phyloP scores from a whole-genome alignment of 176 grass and related monocot species.

The Musa acuminata region DNA sequence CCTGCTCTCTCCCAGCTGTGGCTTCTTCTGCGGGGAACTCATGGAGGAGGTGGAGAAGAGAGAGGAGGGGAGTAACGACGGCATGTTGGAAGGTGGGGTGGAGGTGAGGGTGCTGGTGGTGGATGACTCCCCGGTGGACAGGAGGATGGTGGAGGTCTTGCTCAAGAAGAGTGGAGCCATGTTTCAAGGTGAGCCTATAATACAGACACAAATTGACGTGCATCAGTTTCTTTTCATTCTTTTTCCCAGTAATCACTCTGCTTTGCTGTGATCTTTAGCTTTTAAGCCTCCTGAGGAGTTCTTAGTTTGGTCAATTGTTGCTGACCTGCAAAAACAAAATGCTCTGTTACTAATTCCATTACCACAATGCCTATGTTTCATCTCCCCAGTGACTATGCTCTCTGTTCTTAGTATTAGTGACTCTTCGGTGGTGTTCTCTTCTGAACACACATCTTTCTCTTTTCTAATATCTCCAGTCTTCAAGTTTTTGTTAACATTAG shows the following conservation, averaged over 20 bases:
- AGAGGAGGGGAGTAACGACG: background rate
- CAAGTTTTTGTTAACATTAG: too few relatives aligned
- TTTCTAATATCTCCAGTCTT: too few relatives aligned
- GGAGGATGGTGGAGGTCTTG: constrained; percentile 5
- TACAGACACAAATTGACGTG: too few relatives aligned
- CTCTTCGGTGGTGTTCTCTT: too few relatives aligned
- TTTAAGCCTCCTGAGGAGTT: background rate
- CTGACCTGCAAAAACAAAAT: too few relatives aligned
- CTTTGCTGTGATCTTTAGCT: background rate
- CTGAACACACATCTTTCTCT: too few relatives aligned
- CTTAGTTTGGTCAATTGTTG: too few relatives aligned
- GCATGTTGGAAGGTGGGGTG: background rate
- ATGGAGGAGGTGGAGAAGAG: background rate
- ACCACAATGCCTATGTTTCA: too few relatives aligned
- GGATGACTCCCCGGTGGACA: constrained; percentile 17
- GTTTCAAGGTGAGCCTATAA: background rate
- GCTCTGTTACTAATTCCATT: too few relatives aligned
- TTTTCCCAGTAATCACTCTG: background rate
- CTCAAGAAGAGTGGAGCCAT: background rate
- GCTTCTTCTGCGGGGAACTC: background rate
- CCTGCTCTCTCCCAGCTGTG: background rate
- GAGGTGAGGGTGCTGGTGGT: constrained; percentile 14
- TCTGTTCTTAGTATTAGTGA: too few relatives aligned
- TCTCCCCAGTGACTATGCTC: too few relatives aligned
- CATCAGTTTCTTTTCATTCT: background rate